Percentiles rank a stretch among this genome's conserved stretches.
Conservation (phyloP, 139 green algal genomes). For the Ostreobium quekettii region DNA sequence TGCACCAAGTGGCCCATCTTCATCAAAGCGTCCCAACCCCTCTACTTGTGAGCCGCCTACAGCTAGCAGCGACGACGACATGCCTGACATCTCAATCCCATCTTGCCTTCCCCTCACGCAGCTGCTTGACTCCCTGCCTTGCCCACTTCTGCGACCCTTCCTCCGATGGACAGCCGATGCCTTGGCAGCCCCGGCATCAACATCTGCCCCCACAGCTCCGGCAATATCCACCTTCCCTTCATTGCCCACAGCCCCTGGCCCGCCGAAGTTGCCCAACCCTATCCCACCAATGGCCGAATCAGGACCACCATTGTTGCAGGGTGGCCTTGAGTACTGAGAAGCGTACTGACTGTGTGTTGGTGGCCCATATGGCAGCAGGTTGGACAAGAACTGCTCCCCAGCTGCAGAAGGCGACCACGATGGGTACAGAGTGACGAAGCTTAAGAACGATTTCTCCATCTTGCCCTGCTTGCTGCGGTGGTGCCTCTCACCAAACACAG, state of each 20-base stretch:
- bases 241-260: neutral
- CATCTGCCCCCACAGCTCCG: slow-evolving; percentile 12
- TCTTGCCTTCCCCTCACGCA: neutral
- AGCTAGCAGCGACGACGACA: neutral
- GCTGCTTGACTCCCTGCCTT: neutral
- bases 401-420: slow-evolving; percentile 54
- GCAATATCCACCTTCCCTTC: slow-evolving; percentile 6
- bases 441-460: slow-evolving; percentile 88
- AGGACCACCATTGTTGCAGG: neutral
- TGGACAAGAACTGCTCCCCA: slow-evolving; percentile 42
- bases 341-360: neutral
- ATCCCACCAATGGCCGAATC: neutral
- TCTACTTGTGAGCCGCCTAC: neutral
- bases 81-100: neutral
- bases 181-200: neutral
- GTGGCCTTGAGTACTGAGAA: neutral
- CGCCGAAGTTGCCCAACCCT: neutral
- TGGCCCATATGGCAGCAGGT: slow-evolving; percentile 16
- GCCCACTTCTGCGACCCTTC: neutral
- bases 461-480: slow-evolving; percentile 73
- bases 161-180: neutral
- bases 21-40: no score
- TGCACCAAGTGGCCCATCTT: no score
- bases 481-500: slow-evolving; percentile 6
- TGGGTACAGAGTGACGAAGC: slow-evolving; percentile 80